Percentiles rank a stretch among this genome's conserved stretches.
phyloP scores from a whole-genome alignment of 2,329 filamentous ascomycete species.

The Chrysoporthe austroafricana region DNA sequence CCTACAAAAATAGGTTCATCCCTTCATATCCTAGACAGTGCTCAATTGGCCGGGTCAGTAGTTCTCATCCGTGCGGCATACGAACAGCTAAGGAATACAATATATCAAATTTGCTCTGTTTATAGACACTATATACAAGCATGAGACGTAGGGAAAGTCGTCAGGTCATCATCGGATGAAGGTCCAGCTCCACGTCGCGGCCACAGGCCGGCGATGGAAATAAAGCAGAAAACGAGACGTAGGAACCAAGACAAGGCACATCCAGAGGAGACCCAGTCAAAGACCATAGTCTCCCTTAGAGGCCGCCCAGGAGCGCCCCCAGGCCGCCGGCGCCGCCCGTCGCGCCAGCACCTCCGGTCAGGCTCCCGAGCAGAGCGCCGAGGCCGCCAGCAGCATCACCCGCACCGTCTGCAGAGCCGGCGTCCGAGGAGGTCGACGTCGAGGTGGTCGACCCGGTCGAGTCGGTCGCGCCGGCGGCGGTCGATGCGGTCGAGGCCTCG shows the following conservation, averaged over 20 bases:
- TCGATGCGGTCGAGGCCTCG: not conserved
- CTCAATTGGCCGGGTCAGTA: not conserved
- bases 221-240: not conserved
- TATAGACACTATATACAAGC: constrained; percentile 1
- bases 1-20: not conserved
- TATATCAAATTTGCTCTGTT: not conserved
- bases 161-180: constrained; percentile 14
- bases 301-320: not conserved
- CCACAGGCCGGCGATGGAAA: not conserved
- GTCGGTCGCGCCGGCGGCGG: not conserved
- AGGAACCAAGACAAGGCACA: not conserved
- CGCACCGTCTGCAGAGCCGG: not conserved
- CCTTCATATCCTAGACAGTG: no score
- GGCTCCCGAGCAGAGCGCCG: constrained; percentile 6
- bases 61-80: no score
- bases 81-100: not conserved
- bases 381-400: constrained; percentile 8
- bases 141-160: constrained; percentile 5
- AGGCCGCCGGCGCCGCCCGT: constrained; percentile 11
- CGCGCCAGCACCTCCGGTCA: constrained; percentile 1
- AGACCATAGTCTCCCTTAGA: not conserved
- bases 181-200: not conserved
- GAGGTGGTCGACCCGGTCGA: not conserved
- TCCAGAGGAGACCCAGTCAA: not conserved
- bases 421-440: not conserved